A percentile compares a stretch with the other conserved stretches of the same genome.
Evolutionary conservation across 2,329 filamentous ascomycete species (phyloP).

Genomic region (Chaetoscypha palmicola): DNA sequence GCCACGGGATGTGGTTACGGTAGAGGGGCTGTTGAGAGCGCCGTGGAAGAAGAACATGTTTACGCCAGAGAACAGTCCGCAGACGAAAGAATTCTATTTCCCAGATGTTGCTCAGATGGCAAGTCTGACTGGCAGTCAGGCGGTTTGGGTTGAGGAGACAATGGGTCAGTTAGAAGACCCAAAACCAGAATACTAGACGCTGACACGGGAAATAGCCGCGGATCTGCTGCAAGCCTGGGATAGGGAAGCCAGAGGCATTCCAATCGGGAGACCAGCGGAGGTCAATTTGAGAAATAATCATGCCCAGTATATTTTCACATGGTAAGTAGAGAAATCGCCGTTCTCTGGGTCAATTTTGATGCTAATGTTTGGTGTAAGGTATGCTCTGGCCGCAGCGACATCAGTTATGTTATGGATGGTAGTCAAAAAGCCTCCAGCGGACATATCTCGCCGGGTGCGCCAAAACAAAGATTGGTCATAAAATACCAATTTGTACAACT

Average conservation of each 20-base stretch:
- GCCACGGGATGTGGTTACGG: conserved; percentile 61
- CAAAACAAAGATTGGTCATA: conserved; percentile 68
- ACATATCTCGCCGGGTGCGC: conserved; percentile 65
- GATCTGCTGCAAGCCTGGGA: conserved; percentile 72
- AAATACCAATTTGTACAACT: conserved; percentile 3
- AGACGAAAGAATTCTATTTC: conserved; percentile 85
- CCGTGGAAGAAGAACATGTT: conserved; percentile 98
- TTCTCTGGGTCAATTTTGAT: no score
- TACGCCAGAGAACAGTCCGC: conserved; percentile 81
- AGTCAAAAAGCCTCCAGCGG: conserved; percentile 73
- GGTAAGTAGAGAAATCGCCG: conserved; percentile 63
- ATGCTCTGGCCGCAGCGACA: conserved; percentile 75
- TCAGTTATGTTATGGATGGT: conserved; percentile 97
- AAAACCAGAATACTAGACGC: not conserved
- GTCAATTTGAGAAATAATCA: conserved; percentile 96
- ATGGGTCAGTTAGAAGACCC: conserved; percentile 56
- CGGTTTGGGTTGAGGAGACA: conserved; percentile 93
- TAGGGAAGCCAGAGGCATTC: conserved; percentile 72
- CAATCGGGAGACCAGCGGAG: conserved; percentile 79
- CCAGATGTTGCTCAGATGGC: conserved; percentile 94
- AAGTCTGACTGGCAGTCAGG: conserved; percentile 67
- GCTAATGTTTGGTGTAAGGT: no score
- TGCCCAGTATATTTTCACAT: conserved; percentile 97
- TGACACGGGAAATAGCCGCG: conserved; percentile 48
- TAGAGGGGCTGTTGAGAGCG: conserved; percentile 79